Percentiles rank a stretch among this genome's conserved stretches.
Evolutionary conservation across 164 flowering plant species (phyloP).

Genomic region (Echeveria elegans): DNA sequence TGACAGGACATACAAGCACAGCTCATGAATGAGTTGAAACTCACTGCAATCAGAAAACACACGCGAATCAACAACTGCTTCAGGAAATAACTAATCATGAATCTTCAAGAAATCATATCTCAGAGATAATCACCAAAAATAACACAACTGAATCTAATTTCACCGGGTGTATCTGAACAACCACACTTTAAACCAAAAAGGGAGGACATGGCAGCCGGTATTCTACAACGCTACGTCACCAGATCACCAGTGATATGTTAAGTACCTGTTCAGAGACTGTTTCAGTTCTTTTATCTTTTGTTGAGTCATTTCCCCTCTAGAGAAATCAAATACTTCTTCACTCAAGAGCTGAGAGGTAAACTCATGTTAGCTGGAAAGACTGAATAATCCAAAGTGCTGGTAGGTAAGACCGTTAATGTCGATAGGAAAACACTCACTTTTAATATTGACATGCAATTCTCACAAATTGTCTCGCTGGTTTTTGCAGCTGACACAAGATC

Average conservation of each 20-base stretch:
- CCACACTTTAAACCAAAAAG: background rate
- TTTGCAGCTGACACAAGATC: slow-evolving; percentile 96
- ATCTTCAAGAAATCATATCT: slow-evolving; percentile 1
- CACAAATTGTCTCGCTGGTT: slow-evolving; percentile 96
- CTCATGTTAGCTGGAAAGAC: slow-evolving; percentile 4
- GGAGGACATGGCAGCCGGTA: background rate
- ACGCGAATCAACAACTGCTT: background rate
- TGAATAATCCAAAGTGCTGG: background rate
- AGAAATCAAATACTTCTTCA: slow-evolving; percentile 98
- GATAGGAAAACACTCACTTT: slow-evolving; percentile 39
- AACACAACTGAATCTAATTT: background rate
- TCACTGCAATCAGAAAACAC: slow-evolving; percentile 51
- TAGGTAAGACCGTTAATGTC: background rate
- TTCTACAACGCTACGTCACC: background rate
- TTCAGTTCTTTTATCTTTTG: slow-evolving; percentile 94
- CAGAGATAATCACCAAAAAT: background rate
- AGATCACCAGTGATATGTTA: background rate
- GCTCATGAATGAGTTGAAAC: slow-evolving; percentile 96
- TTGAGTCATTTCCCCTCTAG: slow-evolving; percentile 99
- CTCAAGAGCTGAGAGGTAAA: slow-evolving; percentile 66
- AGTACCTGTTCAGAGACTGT: slow-evolving; percentile 90
- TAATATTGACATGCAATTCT: slow-evolving; percentile 95
- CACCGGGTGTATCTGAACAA: background rate
- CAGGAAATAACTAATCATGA: background rate
- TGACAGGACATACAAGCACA: slow-evolving; percentile 92